Evolutionary conservation across 768 basidiomycete genomes (phyloP), one percentile per base, ranked within the genome.

Genomic region (Mycena olivaceomarginata): DNA sequence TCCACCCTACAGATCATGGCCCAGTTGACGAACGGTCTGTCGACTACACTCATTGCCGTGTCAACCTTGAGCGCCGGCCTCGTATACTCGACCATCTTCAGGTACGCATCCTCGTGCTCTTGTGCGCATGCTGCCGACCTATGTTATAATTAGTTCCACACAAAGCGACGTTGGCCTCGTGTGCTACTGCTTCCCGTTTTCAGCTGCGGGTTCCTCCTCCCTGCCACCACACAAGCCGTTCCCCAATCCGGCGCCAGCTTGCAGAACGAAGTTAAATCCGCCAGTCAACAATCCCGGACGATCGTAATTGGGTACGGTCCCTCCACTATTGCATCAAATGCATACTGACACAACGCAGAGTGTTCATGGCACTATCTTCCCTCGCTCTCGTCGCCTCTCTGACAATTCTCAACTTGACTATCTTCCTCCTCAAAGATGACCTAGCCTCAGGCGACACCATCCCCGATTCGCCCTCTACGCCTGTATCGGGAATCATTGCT

Each of bases 171-270:
- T 82, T 37, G 80, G 72, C 16, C 78, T 83, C 25, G 80, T 83
- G 82, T 81, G 78, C 67, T 83, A 81, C 70, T 79, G 75, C 22
- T 83, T 83, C 79, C 82, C 81, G 51, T 80, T 83, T 83, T 83
- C 73, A 77, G 72, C 66, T 73, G 72, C 16, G 83, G 83, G 39
- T 84, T 84, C 59, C 75, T 83, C 20, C 64, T 83, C 4, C 82
- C 83, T 12, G 82, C 77, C 45, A 72, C 81, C 48, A 62, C 80
- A 39, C 77, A 80, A 56, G 15, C 77, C n/a, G 41, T 77, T 11
- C 70, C 81, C 31, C 70, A 63, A 73, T 81, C 76, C 80, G 83
- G 80, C 48, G 77, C 82, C 9, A 63, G 70, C 31, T 51, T 79
- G 40, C 77, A 79, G 20, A 80, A 76, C 43, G 79, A 80, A 53